Percentiles rank a stretch among this genome's conserved stretches.
Conservation (phyloP, 352 stramenopile species). For the Phytophthora pluvialis region DNA sequence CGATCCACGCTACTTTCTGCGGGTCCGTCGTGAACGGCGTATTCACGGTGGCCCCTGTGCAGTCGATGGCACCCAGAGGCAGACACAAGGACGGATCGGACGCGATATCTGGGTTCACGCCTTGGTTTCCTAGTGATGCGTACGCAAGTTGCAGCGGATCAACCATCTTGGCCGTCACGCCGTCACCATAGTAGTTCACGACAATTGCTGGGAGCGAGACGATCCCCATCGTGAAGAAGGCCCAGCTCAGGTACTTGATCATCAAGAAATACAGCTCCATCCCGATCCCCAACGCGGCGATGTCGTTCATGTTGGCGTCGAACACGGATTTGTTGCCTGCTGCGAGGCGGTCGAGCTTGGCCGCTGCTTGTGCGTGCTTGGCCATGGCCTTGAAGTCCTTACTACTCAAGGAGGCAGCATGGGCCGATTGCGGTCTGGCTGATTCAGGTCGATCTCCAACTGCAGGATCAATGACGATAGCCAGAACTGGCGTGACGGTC, state of each 20-base stretch:
- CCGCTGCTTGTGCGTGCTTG: conserved; percentile 45
- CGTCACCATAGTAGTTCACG: conserved; percentile 70
- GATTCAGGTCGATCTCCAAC: neutral
- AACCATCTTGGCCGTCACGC: conserved; percentile 65
- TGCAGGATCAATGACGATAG: conserved; percentile 6
- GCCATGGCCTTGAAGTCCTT: conserved; percentile 65
- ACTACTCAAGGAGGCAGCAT: conserved; percentile 38
- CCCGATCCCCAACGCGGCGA: conserved; percentile 79
- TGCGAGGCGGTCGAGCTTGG: conserved; percentile 64
- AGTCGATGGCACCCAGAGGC: conserved; percentile 70
- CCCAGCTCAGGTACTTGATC: conserved; percentile 72
- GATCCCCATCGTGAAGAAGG: conserved; percentile 77
- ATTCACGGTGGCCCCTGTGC: conserved; percentile 63
- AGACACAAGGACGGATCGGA: conserved; percentile 52
- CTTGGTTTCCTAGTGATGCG: conserved; percentile 80
- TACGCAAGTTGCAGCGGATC: conserved; percentile 79
- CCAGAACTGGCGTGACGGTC: conserved; percentile 3
- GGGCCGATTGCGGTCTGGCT: conserved; percentile 7
- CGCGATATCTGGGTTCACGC: conserved; percentile 64
- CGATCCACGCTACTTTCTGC: conserved; percentile 70
- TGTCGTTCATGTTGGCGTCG: conserved; percentile 71
- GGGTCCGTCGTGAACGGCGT: conserved; percentile 75
- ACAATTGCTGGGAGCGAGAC: conserved; percentile 67
- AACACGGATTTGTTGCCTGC: conserved; percentile 70
- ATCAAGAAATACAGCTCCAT: conserved; percentile 89